Evolutionary conservation across 2,329 filamentous ascomycete species (phyloP).

Genomic region (Torrubiella hemipterigena): DNA sequence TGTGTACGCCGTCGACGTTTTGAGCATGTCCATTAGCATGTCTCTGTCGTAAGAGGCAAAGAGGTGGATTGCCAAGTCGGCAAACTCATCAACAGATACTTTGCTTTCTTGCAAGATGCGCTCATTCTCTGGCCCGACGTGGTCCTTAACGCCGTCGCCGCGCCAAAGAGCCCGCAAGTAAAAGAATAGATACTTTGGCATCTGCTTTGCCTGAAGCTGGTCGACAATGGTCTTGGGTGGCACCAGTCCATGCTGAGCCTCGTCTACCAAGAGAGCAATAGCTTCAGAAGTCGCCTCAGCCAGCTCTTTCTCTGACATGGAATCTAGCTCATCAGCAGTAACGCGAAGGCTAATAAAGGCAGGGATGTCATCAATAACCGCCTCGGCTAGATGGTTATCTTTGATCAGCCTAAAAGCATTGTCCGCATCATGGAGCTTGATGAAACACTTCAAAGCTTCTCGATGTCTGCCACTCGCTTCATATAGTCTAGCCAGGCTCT

Average conservation of each 20-base stretch:
- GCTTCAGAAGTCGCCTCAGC: slow-evolving; percentile 73
- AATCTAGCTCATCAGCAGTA: slow-evolving; percentile 53
- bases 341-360: slow-evolving; percentile 83
- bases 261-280: slow-evolving; percentile 75
- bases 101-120: slow-evolving; percentile 46
- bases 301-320: slow-evolving; percentile 57
- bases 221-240: slow-evolving; percentile 64
- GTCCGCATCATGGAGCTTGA: slow-evolving; percentile 83
- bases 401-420: slow-evolving; percentile 76
- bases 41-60: slow-evolving; percentile 75
- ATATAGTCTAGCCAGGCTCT: slow-evolving; percentile 73
- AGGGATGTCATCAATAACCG: slow-evolving; percentile 79
- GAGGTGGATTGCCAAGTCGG: slow-evolving; percentile 73
- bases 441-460: slow-evolving; percentile 81
- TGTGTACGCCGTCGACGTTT: slow-evolving; percentile 74
- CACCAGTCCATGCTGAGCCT: slow-evolving; percentile 81
- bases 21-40: slow-evolving; percentile 78
- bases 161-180: slow-evolving; percentile 82
- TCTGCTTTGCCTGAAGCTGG: slow-evolving; percentile 58
- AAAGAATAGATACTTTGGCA: slow-evolving; percentile 75
- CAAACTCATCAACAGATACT: slow-evolving; percentile 71
- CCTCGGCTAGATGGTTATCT: slow-evolving; percentile 81
- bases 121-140: slow-evolving; percentile 40
- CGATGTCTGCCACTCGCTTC: slow-evolving; percentile 69
- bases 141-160: slow-evolving; percentile 51